Evolutionary conservation across 768 basidiomycete genomes (phyloP), one percentile per base, ranked within the genome.

Genomic region (Kondoa subrosea): DNA sequence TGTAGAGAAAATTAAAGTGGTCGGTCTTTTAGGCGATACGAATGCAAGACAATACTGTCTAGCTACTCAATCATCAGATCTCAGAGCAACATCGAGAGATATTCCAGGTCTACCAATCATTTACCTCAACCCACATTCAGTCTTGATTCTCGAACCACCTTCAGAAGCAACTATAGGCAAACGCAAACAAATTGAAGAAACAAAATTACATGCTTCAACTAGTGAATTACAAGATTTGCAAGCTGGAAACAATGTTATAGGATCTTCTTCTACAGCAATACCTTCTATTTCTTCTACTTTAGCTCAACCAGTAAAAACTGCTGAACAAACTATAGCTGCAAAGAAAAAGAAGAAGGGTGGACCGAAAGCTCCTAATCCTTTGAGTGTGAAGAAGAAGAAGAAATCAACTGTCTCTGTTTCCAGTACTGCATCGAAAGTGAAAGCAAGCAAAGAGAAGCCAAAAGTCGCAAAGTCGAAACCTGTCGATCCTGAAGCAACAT

Each of bases 1-100:
- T n/a, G n/a, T n/a, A n/a, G n/a, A n/a, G n/a, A n/a, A n/a, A n/a
- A n/a, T n/a, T n/a, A n/a, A n/a, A n/a, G n/a, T n/a, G n/a, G n/a
- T n/a, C n/a, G n/a, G n/a, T n/a, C n/a, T n/a, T n/a, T n/a, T 68
- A 90, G 88, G 89, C 25, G 83, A 83, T 26, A 81, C 83, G 30
- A 99, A 99, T 75, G 89, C 89, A 76, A 90, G 95, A 77, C 85
- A 91, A 57, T 97, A 97, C 77, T 84, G 90, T 32, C 79, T 96
- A 65, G 89, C 89, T 29, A 85, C 89, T 0, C 90, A 93, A 76
- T 88, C 86, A 0, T 82, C 84, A 34, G 77, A 83, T 3, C 83
- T 96, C 1, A 85, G 92, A 2, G 77, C 78, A 30, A 79, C 80
- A 67, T 80, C 97, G 60, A 84, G 91, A 17, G 76, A 75, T 2